A percentile compares a stretch with the other conserved stretches of the same genome.
Evolutionary conservation across 2,329 filamentous ascomycete genomes (phyloP).

Genomic region (Trichoderma brevicompactum): DNA sequence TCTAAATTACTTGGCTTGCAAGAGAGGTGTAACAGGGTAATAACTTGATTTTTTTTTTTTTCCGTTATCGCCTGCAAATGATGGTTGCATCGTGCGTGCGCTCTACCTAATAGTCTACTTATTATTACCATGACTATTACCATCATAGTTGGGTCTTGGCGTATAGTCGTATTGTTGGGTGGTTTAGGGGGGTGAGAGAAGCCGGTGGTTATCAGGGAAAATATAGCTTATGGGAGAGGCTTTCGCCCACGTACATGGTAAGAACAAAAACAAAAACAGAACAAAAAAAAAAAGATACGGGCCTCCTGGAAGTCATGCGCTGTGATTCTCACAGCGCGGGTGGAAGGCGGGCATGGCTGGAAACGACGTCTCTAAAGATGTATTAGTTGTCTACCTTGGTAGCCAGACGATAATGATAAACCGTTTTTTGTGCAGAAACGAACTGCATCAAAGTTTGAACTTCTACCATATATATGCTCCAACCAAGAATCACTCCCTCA

Average conservation of each 20-base stretch:
- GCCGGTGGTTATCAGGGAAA: neutral
- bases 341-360: too few species aligned
- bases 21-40: neutral
- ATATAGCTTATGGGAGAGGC: neutral
- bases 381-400: neutral
- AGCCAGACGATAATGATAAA: conserved; percentile 4
- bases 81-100: neutral
- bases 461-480: neutral
- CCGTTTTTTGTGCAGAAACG: neutral
- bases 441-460: neutral
- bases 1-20: neutral
- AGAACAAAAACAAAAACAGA: neutral
- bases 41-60: neutral
- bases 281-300: neutral
- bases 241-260: conserved; percentile 7
- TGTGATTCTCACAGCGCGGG: neutral
- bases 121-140: neutral
- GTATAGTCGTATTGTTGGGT: neutral
- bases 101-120: neutral
- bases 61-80: neutral
- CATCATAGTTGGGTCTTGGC: neutral
- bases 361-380: neutral
- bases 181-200: neutral
- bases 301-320: neutral
- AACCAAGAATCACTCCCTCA: neutral